Percentiles rank a stretch among this genome's conserved stretches.
Conservation (phyloP, 768 basidiomycete species). For the Scleroderma citrinum region DNA sequence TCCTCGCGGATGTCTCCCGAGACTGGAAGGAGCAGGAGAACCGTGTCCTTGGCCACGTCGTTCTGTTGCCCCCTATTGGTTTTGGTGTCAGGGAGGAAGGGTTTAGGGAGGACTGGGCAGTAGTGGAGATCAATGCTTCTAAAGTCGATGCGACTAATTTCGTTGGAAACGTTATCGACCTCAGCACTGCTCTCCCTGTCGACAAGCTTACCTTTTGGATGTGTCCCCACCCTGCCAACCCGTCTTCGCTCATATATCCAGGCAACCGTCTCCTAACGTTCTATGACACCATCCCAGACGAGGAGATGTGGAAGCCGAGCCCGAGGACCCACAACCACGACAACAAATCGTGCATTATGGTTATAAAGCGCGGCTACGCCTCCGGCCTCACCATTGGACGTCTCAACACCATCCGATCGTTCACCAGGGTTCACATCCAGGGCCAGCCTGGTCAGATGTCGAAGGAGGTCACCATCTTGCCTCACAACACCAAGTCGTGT, state of each 20-base stretch:
- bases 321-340: conserved; percentile 7
- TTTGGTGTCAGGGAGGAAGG: no score
- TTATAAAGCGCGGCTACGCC: conserved; percentile 10
- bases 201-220: conserved; percentile 7
- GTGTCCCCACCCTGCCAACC: conserved; percentile 8
- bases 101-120: not conserved
- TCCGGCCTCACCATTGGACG: conserved; percentile 7
- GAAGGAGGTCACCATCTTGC: conserved; percentile 7
- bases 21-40: conserved; percentile 12
- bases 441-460: not conserved
- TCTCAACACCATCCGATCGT: conserved; percentile 8
- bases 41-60: conserved; percentile 21
- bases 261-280: conserved; percentile 15
- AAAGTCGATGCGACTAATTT: not conserved
- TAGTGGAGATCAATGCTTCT: not conserved
- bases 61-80: conserved; percentile 19
- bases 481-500: conserved; percentile 10
- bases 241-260: conserved; percentile 13
- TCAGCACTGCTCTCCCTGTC: not conserved
- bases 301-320: conserved; percentile 13
- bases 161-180: no score
- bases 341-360: conserved; percentile 10
- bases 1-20: conserved; percentile 10
- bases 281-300: conserved; percentile 8
- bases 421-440: conserved; percentile 2